Evolutionary conservation across 2,329 filamentous ascomycete genomes (phyloP).

Genomic region (Xylaria sp.): DNA sequence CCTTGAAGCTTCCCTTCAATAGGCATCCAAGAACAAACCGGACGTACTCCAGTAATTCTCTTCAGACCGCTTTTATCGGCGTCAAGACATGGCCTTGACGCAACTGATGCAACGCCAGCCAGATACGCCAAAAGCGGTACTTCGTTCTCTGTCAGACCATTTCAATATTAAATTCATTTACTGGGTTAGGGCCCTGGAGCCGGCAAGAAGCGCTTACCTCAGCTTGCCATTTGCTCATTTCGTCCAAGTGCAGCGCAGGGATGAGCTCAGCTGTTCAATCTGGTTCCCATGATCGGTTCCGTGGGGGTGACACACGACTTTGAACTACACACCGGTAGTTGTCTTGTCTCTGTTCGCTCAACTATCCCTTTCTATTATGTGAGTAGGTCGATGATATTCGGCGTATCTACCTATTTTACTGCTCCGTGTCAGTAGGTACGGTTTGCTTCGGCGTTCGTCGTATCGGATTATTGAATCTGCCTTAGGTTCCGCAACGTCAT

Average conservation of each 20-base stretch:
- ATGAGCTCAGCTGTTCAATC: constrained; percentile 20
- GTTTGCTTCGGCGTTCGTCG: background rate
- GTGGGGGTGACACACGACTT: constrained; percentile 12
- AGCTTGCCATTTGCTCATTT: constrained; percentile 18
- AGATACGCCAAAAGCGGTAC: background rate
- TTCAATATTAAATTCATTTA: background rate
- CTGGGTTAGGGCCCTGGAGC: background rate
- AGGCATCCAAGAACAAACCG: no score
- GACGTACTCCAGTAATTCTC: no score
- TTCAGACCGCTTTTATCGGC: background rate
- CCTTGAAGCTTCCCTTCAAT: background rate
- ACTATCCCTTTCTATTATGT: no score
- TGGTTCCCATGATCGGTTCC: constrained; percentile 18
- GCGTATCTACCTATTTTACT: background rate
- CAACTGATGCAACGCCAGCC: background rate
- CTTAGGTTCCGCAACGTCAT: background rate
- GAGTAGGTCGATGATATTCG: no score
- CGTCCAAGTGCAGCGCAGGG: constrained; percentile 18
- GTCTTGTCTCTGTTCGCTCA: background rate
- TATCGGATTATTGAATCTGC: background rate
- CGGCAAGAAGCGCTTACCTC: constrained; percentile 22
- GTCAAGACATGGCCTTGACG: background rate
- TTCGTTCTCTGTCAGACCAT: background rate
- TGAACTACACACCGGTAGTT: no score
- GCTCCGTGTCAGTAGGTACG: no score